Conservation (phyloP, 2,329 filamentous ascomycete species). For the Neonectria ditissima region DNA sequence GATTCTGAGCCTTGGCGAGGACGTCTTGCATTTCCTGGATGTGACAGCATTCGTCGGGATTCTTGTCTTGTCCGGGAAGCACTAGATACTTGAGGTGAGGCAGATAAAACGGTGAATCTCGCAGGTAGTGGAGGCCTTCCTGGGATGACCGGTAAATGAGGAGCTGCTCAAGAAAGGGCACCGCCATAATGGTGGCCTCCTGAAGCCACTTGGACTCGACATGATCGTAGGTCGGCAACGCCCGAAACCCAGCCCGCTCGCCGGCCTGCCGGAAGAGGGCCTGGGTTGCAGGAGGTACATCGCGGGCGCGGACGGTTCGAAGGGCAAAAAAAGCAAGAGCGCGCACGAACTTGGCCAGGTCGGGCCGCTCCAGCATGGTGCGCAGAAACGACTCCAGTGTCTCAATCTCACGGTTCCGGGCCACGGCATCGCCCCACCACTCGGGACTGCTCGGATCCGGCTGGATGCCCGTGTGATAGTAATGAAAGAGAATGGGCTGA, state of each 20-base stretch:
- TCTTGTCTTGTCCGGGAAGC: conserved; percentile 39
- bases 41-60: conserved; percentile 42
- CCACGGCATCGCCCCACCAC: conserved; percentile 29
- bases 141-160: conserved; percentile 45
- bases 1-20: conserved; percentile 41
- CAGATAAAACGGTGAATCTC: conserved; percentile 43
- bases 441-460: conserved; percentile 27
- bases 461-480: conserved; percentile 40
- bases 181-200: conserved; percentile 45
- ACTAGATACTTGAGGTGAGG: conserved; percentile 46
- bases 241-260: conserved; percentile 41
- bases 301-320: conserved; percentile 25
- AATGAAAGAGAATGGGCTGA: conserved; percentile 44
- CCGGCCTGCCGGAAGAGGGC: conserved; percentile 44
- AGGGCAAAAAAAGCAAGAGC: conserved; percentile 43
- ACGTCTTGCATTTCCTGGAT: conserved; percentile 47
- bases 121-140: conserved; percentile 42
- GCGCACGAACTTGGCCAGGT: conserved; percentile 41
- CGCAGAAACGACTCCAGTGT: conserved; percentile 40
- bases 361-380: conserved; percentile 40
- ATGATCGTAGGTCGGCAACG: conserved; percentile 38
- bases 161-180: conserved; percentile 42
- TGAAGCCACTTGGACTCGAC: conserved; percentile 46
- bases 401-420: conserved; percentile 33
- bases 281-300: conserved; percentile 35